phyloP scores from a whole-genome alignment of 495 filamentous ascomycete species.

The Terfezia claveryi region DNA sequence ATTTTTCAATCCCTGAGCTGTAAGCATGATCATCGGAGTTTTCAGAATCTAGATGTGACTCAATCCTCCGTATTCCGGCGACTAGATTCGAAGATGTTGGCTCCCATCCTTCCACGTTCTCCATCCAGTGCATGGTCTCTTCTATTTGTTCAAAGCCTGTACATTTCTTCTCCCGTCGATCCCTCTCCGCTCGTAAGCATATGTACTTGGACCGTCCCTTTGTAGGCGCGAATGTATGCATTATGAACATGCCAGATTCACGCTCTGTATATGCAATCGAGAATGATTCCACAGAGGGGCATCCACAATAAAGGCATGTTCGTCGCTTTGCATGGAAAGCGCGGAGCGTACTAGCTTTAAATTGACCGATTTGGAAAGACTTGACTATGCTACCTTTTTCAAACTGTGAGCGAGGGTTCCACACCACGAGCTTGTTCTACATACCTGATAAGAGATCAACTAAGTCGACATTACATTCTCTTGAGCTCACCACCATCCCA shows the following conservation, averaged over 20 bases:
- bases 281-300: conserved; percentile 28
- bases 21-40: conserved; percentile 9
- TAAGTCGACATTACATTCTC: conserved; percentile 17
- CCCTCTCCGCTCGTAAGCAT: conserved; percentile 16
- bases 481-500: conserved; percentile 19
- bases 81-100: conserved; percentile 20
- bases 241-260: conserved; percentile 30
- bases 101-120: conserved; percentile 25
- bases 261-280: conserved; percentile 31
- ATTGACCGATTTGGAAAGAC: conserved; percentile 32
- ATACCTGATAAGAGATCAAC: conserved; percentile 18
- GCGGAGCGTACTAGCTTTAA: conserved; percentile 30
- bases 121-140: conserved; percentile 19
- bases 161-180: conserved; percentile 20
- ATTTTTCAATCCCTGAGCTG: neutral
- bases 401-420: conserved; percentile 1
- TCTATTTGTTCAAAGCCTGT: conserved; percentile 18
- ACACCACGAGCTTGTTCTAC: neutral
- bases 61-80: conserved; percentile 21
- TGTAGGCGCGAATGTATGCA: conserved; percentile 34
- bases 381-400: conserved; percentile 26
- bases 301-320: conserved; percentile 26
- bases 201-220: conserved; percentile 10
- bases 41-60: conserved; percentile 9
- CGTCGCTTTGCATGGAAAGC: conserved; percentile 28